These are phyloP conservation scores for Actinomucor elegans DNA, from an alignment of 371 early-diverging fungal species.

Conservation along the genomic window DNA sequence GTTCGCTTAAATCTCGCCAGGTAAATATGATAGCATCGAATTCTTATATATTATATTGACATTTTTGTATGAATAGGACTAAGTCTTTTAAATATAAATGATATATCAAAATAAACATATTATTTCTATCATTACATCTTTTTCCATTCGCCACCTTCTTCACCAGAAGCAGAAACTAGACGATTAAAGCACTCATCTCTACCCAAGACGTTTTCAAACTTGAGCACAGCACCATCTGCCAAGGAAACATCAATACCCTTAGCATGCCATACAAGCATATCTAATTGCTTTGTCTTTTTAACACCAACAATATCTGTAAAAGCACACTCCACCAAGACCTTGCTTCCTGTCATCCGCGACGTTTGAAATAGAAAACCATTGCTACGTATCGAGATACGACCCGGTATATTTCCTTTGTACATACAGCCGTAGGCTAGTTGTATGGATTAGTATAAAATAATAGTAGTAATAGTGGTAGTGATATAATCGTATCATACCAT, in stretches of 20 bases:
- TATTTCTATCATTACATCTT: slow-evolving; percentile 5
- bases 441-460: not conserved
- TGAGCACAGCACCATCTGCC: slow-evolving; percentile 30
- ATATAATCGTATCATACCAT: too few relatives aligned
- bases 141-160: slow-evolving; percentile 23
- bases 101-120: slow-evolving; percentile 1
- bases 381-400: slow-evolving; percentile 22
- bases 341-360: slow-evolving; percentile 38
- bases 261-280: slow-evolving; percentile 38
- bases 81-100: not conserved
- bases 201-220: slow-evolving; percentile 39
- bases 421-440: slow-evolving; percentile 33
- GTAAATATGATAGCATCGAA: slow-evolving; percentile 41
- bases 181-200: slow-evolving; percentile 46
- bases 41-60: not conserved
- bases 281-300: slow-evolving; percentile 36
- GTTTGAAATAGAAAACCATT: slow-evolving; percentile 34
- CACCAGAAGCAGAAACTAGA: slow-evolving; percentile 33
- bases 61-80: not conserved
- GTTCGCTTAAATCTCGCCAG: slow-evolving; percentile 81
- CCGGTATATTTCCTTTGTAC: slow-evolving; percentile 36
- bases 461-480: not conserved
- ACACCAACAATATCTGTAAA: slow-evolving; percentile 36
- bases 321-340: slow-evolving; percentile 31
- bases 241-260: slow-evolving; percentile 33